These are phyloP conservation scores for Manihot esculenta DNA, from an alignment of 441 rosid genomes.

Conservation along the genomic window DNA sequence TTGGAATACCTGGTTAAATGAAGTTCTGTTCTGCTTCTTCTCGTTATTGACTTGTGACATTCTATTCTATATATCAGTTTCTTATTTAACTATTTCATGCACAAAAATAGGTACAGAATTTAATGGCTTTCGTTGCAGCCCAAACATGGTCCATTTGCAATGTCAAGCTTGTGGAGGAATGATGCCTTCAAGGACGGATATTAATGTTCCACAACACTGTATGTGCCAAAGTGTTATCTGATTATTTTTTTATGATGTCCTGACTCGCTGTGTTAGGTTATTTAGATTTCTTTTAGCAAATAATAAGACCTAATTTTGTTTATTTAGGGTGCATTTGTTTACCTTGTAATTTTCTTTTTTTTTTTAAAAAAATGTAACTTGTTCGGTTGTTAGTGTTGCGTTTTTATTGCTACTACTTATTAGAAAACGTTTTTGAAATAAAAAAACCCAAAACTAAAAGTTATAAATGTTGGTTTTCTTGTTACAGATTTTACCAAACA, in stretches of 20 bases:
- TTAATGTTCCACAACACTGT: slow-evolving; percentile 78
- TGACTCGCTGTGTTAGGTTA: background rate
- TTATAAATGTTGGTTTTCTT: too few relatives aligned
- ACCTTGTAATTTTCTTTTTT: too few relatives aligned
- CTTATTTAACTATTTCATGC: slow-evolving; percentile 17
- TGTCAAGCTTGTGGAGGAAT: slow-evolving; percentile 82
- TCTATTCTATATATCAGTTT: slow-evolving; percentile 4
- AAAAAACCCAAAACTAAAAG: too few relatives aligned
- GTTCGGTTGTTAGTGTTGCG: too few relatives aligned
- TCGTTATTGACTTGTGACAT: background rate
- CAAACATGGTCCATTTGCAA: slow-evolving; percentile 60
- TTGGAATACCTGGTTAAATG: background rate
- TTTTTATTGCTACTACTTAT: too few relatives aligned
- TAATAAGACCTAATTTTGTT: too few relatives aligned
- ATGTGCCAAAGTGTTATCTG: slow-evolving; percentile 29
- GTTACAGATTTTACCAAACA: too few relatives aligned
- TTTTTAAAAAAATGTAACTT: too few relatives aligned
- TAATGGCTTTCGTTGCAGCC: slow-evolving; percentile 67
- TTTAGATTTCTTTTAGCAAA: background rate
- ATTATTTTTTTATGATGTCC: background rate
- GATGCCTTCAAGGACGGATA: slow-evolving; percentile 75
- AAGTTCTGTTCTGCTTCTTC: background rate
- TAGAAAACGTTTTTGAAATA: too few relatives aligned
- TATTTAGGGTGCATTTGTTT: too few relatives aligned
- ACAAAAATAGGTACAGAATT: slow-evolving; percentile 41